A percentile compares a stretch with the other conserved stretches of the same genome.
These are phyloP conservation scores for Tylopilus rubrobrunneus DNA, from an alignment of 768 basidiomycete genomes.

Conservation along the genomic window DNA sequence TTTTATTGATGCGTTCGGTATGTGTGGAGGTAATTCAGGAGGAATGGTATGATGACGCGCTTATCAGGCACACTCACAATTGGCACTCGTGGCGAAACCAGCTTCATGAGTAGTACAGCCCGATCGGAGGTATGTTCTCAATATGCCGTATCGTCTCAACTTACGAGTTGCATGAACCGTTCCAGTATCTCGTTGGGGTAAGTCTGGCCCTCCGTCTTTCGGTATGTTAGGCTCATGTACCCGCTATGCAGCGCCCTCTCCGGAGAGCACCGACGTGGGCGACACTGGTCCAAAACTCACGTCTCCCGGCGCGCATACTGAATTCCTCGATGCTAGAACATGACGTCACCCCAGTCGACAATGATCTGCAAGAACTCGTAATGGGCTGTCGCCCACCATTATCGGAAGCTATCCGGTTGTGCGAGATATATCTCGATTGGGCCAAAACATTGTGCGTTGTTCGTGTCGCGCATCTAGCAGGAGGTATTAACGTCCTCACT, in stretches of 20 bases:
- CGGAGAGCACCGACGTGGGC: slow-evolving; percentile 12
- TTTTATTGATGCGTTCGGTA: slow-evolving; percentile 50
- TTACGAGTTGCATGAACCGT: neutral
- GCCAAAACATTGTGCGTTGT: slow-evolving; percentile 52
- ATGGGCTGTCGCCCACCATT: slow-evolving; percentile 50
- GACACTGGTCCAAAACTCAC: slow-evolving; percentile 25
- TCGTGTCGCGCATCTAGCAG: neutral
- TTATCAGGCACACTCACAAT: slow-evolving; percentile 55
- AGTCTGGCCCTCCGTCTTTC: neutral
- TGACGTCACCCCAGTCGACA: slow-evolving; percentile 27
- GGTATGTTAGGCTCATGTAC: neutral
- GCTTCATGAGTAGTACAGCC: slow-evolving; percentile 62
- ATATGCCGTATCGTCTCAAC: neutral
- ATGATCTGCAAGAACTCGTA: slow-evolving; percentile 40
- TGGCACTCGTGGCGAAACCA: slow-evolving; percentile 49
- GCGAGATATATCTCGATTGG: slow-evolving; percentile 62
- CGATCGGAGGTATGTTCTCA: slow-evolving; percentile 54
- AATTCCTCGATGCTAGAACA: slow-evolving; percentile 35
- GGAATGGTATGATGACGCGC: neutral
- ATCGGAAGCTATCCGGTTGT: slow-evolving; percentile 56
- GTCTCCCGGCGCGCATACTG: slow-evolving; percentile 40
- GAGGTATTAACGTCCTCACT: neutral
- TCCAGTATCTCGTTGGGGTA: slow-evolving; percentile 59
- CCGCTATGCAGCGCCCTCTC: slow-evolving; percentile 23
- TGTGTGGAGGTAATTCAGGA: neutral